phyloP scores from a whole-genome alignment of 305 asterid genomes.

The Plantago rigida region DNA sequence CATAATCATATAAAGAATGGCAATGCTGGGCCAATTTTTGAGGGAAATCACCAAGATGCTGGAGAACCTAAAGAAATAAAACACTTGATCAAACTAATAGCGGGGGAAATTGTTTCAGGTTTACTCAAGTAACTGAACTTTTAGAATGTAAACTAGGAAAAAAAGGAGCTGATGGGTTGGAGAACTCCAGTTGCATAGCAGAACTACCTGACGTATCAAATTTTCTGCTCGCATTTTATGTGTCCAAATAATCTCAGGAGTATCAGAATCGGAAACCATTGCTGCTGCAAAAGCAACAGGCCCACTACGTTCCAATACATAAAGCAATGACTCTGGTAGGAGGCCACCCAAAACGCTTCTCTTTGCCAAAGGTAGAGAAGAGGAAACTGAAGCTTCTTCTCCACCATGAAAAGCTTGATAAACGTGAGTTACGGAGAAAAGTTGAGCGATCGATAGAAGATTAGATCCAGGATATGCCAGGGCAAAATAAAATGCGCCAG shows the following conservation, averaged over 20 bases:
- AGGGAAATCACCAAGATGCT: slow-evolving; percentile 96
- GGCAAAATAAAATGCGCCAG: slow-evolving; percentile 89
- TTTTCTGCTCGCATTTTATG: slow-evolving; percentile 98
- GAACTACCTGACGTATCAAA: slow-evolving; percentile 75
- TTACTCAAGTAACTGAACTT: too few relatives aligned
- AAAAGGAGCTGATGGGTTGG: background rate
- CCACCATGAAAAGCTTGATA: slow-evolving; percentile 99
- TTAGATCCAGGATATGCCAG: slow-evolving; percentile 98
- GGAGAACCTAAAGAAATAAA: slow-evolving; percentile 63
- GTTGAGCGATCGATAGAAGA: slow-evolving; percentile 82
- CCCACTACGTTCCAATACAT: slow-evolving; percentile 94
- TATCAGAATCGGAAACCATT: slow-evolving; percentile 97
- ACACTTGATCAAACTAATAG: slow-evolving; percentile 27
- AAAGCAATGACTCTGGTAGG: slow-evolving; percentile 92
- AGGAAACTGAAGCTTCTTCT: slow-evolving; percentile 93
- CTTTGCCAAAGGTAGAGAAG: slow-evolving; percentile 92
- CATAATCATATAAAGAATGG: slow-evolving; percentile 87
- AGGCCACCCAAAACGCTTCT: slow-evolving; percentile 98
- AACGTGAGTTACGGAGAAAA: slow-evolving; percentile 83
- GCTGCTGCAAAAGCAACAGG: slow-evolving; percentile 94
- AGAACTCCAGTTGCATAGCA: slow-evolving; percentile 18
- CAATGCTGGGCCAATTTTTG: slow-evolving; percentile 95
- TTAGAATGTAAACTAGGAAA: background rate
- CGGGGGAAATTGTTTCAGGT: background rate
- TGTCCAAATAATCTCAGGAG: slow-evolving; percentile 99